These are phyloP conservation scores for Acrocalymma vagum DNA, from an alignment of 2,329 filamentous ascomycete species.

Conservation along the genomic window DNA sequence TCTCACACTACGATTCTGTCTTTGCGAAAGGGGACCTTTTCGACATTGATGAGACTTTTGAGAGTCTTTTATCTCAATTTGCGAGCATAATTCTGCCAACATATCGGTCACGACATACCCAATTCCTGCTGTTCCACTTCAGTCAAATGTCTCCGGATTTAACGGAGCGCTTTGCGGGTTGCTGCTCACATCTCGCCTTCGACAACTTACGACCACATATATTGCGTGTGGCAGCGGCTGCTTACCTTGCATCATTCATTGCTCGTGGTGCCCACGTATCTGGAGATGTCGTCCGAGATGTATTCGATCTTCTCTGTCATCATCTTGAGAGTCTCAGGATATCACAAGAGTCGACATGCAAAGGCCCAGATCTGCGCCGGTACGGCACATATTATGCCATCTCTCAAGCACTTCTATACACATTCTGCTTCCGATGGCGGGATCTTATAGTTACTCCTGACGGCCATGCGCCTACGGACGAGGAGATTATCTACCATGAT, in stretches of 20 bases:
- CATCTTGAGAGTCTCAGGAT: slow-evolving; percentile 80
- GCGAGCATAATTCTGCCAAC: slow-evolving; percentile 87
- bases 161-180: slow-evolving; percentile 82
- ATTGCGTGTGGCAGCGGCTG: slow-evolving; percentile 82
- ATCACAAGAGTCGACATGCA: slow-evolving; percentile 76
- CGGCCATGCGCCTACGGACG: slow-evolving; percentile 46
- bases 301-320: slow-evolving; percentile 80
- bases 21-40: slow-evolving; percentile 73
- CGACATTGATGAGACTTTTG: slow-evolving; percentile 76
- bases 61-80: slow-evolving; percentile 85
- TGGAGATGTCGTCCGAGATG: slow-evolving; percentile 77
- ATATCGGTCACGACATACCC: slow-evolving; percentile 89
- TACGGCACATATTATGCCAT: slow-evolving; percentile 88
- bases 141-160: slow-evolving; percentile 81
- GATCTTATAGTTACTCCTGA: slow-evolving; percentile 75
- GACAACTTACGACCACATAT: slow-evolving; percentile 71
- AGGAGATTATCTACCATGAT: slow-evolving; percentile 68
- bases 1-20: slow-evolving; percentile 78
- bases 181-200: slow-evolving; percentile 76
- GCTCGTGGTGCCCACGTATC: slow-evolving; percentile 87
- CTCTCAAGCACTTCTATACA: slow-evolving; percentile 89
- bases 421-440: slow-evolving; percentile 98
- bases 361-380: slow-evolving; percentile 83
- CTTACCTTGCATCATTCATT: slow-evolving; percentile 94
- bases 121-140: slow-evolving; percentile 96